phyloP scores from a whole-genome alignment of 148 eudicot species.

The Mesembryanthemum crystallinum region DNA sequence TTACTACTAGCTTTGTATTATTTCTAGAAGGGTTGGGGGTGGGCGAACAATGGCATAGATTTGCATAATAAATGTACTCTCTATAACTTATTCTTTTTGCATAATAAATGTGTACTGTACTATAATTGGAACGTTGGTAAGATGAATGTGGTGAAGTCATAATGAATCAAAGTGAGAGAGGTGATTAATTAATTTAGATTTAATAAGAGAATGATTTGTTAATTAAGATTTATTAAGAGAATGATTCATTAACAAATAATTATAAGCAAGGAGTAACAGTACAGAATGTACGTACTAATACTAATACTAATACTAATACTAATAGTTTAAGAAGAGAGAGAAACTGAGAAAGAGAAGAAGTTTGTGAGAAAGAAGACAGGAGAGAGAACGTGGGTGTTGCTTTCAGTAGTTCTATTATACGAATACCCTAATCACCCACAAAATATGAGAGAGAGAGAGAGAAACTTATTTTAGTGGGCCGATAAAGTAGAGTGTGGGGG shows the following conservation, averaged over 20 bases:
- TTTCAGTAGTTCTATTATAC: constrained; percentile 4
- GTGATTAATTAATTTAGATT: neutral
- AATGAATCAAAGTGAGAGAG: neutral
- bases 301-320: too few species aligned
- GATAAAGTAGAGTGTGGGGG: neutral
- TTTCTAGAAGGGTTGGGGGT: constrained; percentile 22
- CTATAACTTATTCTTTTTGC: neutral
- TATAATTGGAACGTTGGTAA: constrained; percentile 8
- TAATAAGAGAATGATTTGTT: too few species aligned
- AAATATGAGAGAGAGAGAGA: neutral
- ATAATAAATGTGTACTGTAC: constrained; percentile 12
- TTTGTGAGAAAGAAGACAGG: constrained; percentile 20
- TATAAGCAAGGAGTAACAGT: neutral
- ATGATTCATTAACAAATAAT: too few species aligned
- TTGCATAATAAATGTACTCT: constrained; percentile 14
- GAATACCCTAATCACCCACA: neutral
- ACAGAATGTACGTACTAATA: neutral
- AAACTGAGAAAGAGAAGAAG: neutral
- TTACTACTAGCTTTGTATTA: too few species aligned
- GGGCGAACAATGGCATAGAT: constrained; percentile 12
- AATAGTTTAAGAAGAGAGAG: neutral
- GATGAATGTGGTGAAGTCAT: constrained; percentile 17
- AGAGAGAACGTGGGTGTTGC: constrained; percentile 23
- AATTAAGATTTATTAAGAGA: too few species aligned
- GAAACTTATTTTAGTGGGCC: too few species aligned